These are phyloP conservation scores for Hamigera avellanea DNA, from an alignment of 495 filamentous ascomycete species.

Conservation along the genomic window DNA sequence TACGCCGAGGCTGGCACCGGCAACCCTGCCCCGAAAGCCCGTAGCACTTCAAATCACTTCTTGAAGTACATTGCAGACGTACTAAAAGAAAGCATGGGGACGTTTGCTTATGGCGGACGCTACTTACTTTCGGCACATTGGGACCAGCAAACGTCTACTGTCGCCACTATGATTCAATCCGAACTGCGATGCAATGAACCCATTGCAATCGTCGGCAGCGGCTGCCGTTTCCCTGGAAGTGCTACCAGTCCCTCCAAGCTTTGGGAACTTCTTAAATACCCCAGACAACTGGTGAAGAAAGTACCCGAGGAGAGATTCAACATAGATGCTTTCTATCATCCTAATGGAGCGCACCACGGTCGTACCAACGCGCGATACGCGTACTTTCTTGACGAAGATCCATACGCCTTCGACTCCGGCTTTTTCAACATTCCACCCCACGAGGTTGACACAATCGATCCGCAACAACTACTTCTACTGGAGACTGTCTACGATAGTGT, in stretches of 20 bases:
- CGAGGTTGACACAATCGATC: constrained; percentile 15
- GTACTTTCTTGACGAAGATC: constrained; percentile 21
- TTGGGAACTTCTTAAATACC: constrained; percentile 6
- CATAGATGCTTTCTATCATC: constrained; percentile 5
- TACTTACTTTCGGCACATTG: too few species aligned
- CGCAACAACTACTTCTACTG: constrained; percentile 11
- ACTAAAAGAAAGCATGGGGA: too few species aligned
- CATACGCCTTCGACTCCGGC: constrained; percentile 22
- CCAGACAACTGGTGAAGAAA: background rate
- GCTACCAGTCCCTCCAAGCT: constrained; percentile 12
- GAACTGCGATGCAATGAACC: too few species aligned
- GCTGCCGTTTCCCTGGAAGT: constrained; percentile 34
- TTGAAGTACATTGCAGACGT: too few species aligned
- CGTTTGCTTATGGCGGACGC: too few species aligned
- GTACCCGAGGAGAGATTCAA: constrained; percentile 6
- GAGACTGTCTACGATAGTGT: constrained; percentile 10
- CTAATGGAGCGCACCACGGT: constrained; percentile 1
- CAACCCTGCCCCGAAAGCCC: too few species aligned
- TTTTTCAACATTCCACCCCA: constrained; percentile 12
- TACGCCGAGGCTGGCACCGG: too few species aligned
- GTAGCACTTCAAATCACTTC: too few species aligned
- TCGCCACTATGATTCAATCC: too few species aligned
- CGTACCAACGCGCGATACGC: constrained; percentile 1
- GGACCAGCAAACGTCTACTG: too few species aligned
- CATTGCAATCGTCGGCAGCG: constrained; percentile 18